Evolutionary conservation across 106 monocot species (phyloP).

Genomic region (Phalaenopsis aphrodite): DNA sequence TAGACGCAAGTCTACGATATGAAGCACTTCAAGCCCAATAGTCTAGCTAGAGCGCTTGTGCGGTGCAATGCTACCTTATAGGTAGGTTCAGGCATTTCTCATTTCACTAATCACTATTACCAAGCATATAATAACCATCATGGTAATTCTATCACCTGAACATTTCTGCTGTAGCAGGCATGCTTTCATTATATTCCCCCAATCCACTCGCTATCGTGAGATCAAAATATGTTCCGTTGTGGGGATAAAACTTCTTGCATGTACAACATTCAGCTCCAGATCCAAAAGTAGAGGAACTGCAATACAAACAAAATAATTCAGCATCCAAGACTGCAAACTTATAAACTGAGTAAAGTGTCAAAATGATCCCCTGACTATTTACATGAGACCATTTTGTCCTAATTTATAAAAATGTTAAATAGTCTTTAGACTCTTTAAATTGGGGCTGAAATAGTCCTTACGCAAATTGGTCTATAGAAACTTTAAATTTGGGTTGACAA

Average conservation of each 20-base stretch:
- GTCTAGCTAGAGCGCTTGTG: background rate
- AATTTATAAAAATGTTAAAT: no score
- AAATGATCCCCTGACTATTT: no score
- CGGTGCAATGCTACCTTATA: background rate
- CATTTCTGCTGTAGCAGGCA: constrained; percentile 52
- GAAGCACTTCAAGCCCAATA: background rate
- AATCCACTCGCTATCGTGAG: constrained; percentile 48
- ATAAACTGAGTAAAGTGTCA: no score
- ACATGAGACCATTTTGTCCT: no score
- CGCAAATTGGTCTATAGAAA: no score
- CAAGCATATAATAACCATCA: background rate
- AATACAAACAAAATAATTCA: constrained; percentile 1
- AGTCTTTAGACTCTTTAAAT: no score
- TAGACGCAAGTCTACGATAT: no score
- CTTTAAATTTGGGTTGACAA: no score
- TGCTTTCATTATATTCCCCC: constrained; percentile 47
- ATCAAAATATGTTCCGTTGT: constrained; percentile 56
- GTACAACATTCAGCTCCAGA: constrained; percentile 32
- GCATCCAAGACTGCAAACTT: background rate
- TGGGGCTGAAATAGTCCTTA: no score
- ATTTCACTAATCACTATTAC: background rate
- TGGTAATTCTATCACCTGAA: constrained; percentile 42
- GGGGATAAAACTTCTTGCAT: constrained; percentile 58
- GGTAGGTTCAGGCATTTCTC: background rate
- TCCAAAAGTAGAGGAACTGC: constrained; percentile 10